These are phyloP conservation scores for Sherardia arvensis DNA, from an alignment of 257 asterid species.

Conservation along the genomic window DNA sequence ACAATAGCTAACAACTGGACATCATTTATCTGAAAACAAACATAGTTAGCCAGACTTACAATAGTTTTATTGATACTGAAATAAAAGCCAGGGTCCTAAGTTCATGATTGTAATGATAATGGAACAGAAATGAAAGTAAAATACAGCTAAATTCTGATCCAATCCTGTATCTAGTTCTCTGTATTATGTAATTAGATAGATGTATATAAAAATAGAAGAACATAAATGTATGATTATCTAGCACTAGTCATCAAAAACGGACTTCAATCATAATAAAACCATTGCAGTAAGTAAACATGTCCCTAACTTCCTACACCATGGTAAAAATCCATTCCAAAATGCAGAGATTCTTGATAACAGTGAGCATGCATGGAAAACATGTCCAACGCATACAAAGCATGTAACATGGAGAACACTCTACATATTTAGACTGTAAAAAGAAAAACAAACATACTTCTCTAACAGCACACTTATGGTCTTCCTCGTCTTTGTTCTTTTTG, in stretches of 20 bases:
- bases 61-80: no score
- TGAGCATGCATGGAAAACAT: not conserved
- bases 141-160: not conserved
- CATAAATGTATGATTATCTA: not conserved
- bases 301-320: not conserved
- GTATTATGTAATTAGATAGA: not conserved
- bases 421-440: no score
- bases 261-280: not conserved
- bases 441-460: constrained; percentile 49
- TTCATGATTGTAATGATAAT: not conserved
- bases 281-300: not conserved
- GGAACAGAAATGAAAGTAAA: not conserved
- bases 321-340: not conserved
- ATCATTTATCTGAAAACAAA: not conserved
- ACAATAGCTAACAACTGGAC: not conserved
- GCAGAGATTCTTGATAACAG: not conserved
- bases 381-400: no score
- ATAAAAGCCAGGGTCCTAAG: not conserved
- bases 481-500: constrained; percentile 82
- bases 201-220: not conserved
- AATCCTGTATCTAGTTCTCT: no score
- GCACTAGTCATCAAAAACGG: not conserved
- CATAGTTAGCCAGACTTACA: not conserved
- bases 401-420: no score
- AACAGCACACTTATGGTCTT: constrained; percentile 72